These are phyloP conservation scores for Berberis thunbergii DNA, from an alignment of 164 flowering plant species.

Conservation along the genomic window DNA sequence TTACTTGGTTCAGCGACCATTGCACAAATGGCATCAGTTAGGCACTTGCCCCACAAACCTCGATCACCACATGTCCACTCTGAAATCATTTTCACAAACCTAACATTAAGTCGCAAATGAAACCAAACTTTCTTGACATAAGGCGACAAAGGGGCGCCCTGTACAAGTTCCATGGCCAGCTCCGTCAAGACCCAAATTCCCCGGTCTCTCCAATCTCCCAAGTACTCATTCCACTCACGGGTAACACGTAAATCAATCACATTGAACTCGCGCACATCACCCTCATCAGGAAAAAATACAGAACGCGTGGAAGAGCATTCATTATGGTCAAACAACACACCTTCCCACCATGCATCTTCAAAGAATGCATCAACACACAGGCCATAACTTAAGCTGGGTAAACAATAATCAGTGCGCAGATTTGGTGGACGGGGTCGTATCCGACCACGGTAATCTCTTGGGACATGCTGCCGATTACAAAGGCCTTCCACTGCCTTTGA, in stretches of 20 bases:
- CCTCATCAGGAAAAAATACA: slow-evolving; percentile 30
- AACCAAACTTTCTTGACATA: slow-evolving; percentile 21
- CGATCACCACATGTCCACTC: slow-evolving; percentile 25
- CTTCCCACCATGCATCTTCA: slow-evolving; percentile 35
- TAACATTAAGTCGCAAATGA: slow-evolving; percentile 11
- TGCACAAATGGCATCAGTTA: slow-evolving; percentile 10
- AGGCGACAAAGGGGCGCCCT: slow-evolving; percentile 3
- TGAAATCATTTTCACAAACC: slow-evolving; percentile 24
- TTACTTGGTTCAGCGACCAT: slow-evolving; percentile 8
- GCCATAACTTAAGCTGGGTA: slow-evolving; percentile 13
- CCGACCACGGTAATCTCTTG: slow-evolving; percentile 19
- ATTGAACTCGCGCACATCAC: slow-evolving; percentile 17
- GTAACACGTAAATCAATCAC: slow-evolving; percentile 19
- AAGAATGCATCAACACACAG: slow-evolving; percentile 26
- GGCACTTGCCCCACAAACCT: slow-evolving; percentile 20
- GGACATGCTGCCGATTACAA: slow-evolving; percentile 13
- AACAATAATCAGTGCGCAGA: background rate
- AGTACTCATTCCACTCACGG: slow-evolving; percentile 23
- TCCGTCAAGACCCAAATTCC: slow-evolving; percentile 24
- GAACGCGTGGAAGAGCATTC: slow-evolving; percentile 8
- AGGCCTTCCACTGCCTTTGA: slow-evolving; percentile 25
- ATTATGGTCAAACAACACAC: slow-evolving; percentile 21
- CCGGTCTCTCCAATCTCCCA: slow-evolving; percentile 22
- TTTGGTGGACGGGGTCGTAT: slow-evolving; percentile 19
- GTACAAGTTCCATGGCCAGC: slow-evolving; percentile 10